Base-by-base conservation (phyloP, 805 yeast genomes). In the Cyberlindnera americana region DNA sequence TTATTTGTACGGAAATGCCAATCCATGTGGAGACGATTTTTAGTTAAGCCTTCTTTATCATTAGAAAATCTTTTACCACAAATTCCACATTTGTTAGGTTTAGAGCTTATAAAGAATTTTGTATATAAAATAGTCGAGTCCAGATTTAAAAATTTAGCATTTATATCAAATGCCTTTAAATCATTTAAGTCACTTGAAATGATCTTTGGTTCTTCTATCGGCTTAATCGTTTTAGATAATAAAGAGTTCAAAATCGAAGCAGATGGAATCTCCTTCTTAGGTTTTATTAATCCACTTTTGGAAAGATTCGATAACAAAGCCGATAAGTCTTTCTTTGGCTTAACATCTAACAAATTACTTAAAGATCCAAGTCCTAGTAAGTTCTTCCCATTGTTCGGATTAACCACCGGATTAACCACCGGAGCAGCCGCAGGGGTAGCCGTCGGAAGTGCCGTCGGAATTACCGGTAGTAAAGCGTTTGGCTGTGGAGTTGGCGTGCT, bases 1-100 rank as follows among this genome's bases (percentile, higher is more conserved):
- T 86, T 87, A 61, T 88, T 91, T 31, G 87, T 83, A 52, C 98
- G 75, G 67, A 88, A 89, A 67, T 91, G 98, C 97, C 97, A 91
- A 61, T 91, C 99, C 49, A 88, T 66, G 62, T 93, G 99, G 14
- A 76, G 70, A 37, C 81, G 75, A 43, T 75, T 74, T 34, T 64
- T 62, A 6, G 62, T 61, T 27, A 62, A 64, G 13, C 88, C 95
- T 34, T 70, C 74, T 3, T 62, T 65, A 25, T 80, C 75, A 38
- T 74, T 73, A 4, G 77, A 70, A 58, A 88, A 93, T 47, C 99
- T 66, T 59, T 86, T 86, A 18, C 97, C 95, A 65, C 99, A 93
- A 15, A 81, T 79, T 13, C 85, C 76, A 66, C 99, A 93, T 61
- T 88, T 91, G 46, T 83, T 75, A 3, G 93, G 78, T 52, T 81